Base-by-base conservation (phyloP, 768 basidiomycete genomes). In the Lactarius sanguifluus region DNA sequence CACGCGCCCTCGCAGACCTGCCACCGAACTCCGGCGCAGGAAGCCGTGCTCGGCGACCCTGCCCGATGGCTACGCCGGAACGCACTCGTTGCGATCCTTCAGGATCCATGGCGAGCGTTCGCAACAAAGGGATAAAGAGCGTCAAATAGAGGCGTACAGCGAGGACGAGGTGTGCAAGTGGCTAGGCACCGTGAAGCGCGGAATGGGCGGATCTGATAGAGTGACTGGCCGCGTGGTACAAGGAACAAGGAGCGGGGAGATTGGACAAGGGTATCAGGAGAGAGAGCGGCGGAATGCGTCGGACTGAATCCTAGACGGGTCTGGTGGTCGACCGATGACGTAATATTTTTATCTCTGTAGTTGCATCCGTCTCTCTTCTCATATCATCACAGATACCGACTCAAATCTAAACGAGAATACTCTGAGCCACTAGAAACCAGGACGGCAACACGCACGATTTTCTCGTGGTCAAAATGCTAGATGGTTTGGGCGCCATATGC, bases 41-140 rank as follows among this genome's bases (percentile, higher is more conserved):
- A 86, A 71, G 77, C 78, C 28, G 68, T 66, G 7, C 67, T 82
- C 36, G 76, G 76, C 40, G 82, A 88, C 66, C 85, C 84, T 1
- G 25, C 67, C 65, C 13, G 69, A 71, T 30, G 70, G 70, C 61
- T 71, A 70, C 41, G 69, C 72, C 77, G 77, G 71, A 75, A 79
- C 61, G 56, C 12, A 4, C 69, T 79, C 13, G 70, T 77, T 23
- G 71, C 66, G 20, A 72, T 70, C 57, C 71, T 77, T 55, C 74
- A 76, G 71, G 66, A 57, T 18, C 62, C 71, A 16, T 86, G 85
- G 85, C 73, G 84, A 45, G 73, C 80, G 54, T 73, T 77, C 43
- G 73, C 75, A 2, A 71, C 76, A 32, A 43, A 68, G 68, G 1
- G 77, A 80, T 57, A 65, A 73, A 20, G 73, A 75, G 61, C 85